Evolutionary conservation across 805 yeast genomes (phyloP), one percentile per base, ranked within the genome.

Genomic region (Candida tallmaniae): DNA sequence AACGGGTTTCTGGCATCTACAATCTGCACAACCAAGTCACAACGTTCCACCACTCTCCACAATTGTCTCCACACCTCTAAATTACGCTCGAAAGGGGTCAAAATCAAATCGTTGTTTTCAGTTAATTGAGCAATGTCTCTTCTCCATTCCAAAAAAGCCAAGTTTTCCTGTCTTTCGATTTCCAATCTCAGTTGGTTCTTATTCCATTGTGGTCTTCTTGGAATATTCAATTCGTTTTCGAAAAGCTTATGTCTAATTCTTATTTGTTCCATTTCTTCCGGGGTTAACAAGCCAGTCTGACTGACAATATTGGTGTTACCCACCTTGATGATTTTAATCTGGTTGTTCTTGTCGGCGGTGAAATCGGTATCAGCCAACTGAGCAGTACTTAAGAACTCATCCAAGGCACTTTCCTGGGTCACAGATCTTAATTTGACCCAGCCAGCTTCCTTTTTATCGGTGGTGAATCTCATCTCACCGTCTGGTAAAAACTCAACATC

Each of bases 41-140:
- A 85, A 54, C 97, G 77, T 60, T 93, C 98, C 16, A 88, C 84
- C 28, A 93, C 98, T 63, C 98, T 76, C 98, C 98, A 93, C 45
- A 93, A 68, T 62, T 93, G 98, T 55, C 93, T 80, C 98, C 98
- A 93, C 39, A 93, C 97, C 69, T 90, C 96, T 44, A 93, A 69
- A 57, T 93, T 93, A 66, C 98, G 78, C 66, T 93, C 98, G 54
- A 90, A 93, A 4, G 98, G 98, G 0, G 98, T 93, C 55, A 93
- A 71, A 39, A 89, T 66, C 50, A 93, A 68, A 57, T 90, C 95
- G 45, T 87, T 78, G 47, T 73, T 74, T 56, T 90, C 95, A 44
- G 89, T 94, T 37, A 93, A 67, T 28, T 72, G 60, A 0, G 98
- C 98, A 41, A 93, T 70, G 32, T 79, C 80, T 54, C 97, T 73